A percentile compares a stretch with the other conserved stretches of the same genome.
Conservation (phyloP, 441 rosid species). For the Erodium moschatum region DNA sequence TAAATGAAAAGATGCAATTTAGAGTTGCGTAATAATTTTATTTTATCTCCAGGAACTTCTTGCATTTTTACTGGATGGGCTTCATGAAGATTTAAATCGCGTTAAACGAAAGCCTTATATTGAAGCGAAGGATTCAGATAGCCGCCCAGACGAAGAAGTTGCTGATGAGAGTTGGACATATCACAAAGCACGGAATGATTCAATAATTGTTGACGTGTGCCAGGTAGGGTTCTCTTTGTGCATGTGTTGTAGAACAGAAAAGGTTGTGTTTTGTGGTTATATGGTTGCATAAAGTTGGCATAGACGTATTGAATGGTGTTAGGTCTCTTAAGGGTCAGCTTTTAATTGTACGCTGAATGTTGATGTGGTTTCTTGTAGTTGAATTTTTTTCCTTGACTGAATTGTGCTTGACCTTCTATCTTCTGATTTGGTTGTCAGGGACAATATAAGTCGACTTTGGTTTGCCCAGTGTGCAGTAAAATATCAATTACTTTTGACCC, state of each 20-base stretch:
- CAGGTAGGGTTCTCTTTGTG: constrained; percentile 35
- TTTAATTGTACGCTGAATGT: background rate
- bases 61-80: constrained; percentile 70
- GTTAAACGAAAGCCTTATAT: constrained; percentile 60
- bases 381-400: background rate
- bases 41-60: constrained; percentile 47
- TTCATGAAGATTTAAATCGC: constrained; percentile 67
- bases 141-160: constrained; percentile 53
- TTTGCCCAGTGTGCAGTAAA: constrained; percentile 63
- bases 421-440: constrained; percentile 35
- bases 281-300: background rate
- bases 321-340: background rate
- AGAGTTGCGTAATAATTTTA: too few relatives aligned
- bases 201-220: constrained; percentile 56
- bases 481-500: constrained; percentile 67
- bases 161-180: constrained; percentile 68
- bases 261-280: too few relatives aligned
- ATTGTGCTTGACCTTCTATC: constrained; percentile 10
- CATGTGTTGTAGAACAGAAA: too few relatives aligned
- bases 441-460: constrained; percentile 68
- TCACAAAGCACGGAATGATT: constrained; percentile 62
- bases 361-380: background rate
- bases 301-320: background rate
- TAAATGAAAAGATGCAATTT: too few relatives aligned
- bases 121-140: constrained; percentile 62